Evolutionary conservation across 2,329 filamentous ascomycete genomes (phyloP), one percentile per base, ranked within the genome.

Genomic region (Sordariomycetes sp.): DNA sequence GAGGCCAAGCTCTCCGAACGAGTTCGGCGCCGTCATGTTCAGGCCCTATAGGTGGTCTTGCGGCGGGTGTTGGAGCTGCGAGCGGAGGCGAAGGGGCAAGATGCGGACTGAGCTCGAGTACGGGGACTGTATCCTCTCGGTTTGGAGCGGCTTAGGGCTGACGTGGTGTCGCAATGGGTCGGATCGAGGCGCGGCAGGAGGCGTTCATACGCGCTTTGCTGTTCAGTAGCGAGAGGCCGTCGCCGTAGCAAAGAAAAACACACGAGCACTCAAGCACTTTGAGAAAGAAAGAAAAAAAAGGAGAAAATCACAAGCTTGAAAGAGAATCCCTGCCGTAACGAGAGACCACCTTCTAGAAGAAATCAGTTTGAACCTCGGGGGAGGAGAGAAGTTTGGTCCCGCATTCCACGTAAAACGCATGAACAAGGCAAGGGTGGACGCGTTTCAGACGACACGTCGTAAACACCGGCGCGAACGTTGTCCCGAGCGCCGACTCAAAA

Each of bases 1-100:
- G 67, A 86, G 80, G 59, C 76, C 77, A 57, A 85, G 74, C 62
- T 78, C 75, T 57, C 71, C 72, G 59, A 75, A 74, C 13, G 65
- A 64, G 61, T 68, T 69, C 53, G 67, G 62, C n/a, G 71, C 65
- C 54, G 73, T 66, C 76, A 79, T 79, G 57, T 42, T 17, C 22
- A 15, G 39, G n/a, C 15, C 39, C n/a, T n/a, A 6, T 45, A 17
- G 39, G 39, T 45, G 2, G 15, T 7, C 39, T 45, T 17, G 39
- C 15, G 15, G 39, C 39, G 39, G 39, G 28, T 8, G 28, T 32
- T 32, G 28, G 28, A 32, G 28, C 28, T 32, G 28, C 28, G 28
- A 8, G 28, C 28, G 28, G 28, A 32, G 28, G 8, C 28, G 8
- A 32, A 32, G 28, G n/a, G 8, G 28, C 28, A 8, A 8, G 28